Evolutionary conservation across 768 basidiomycete species (phyloP).

Genomic region (Boletus fagicola): DNA sequence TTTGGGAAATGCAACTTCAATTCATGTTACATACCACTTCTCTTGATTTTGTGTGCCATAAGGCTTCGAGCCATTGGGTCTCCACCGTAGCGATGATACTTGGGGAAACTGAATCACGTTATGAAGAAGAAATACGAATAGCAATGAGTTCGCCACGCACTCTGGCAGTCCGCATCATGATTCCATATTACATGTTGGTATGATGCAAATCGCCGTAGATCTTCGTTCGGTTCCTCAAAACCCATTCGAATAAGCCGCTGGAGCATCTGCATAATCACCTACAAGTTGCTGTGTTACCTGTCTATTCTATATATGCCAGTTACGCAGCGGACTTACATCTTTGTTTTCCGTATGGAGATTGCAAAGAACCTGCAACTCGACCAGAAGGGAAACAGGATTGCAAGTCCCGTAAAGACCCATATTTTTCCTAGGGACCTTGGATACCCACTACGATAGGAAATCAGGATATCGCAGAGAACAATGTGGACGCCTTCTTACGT

Average conservation of each 20-base stretch:
- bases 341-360: constrained; percentile 10
- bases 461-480: constrained; percentile 1
- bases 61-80: constrained; percentile 48
- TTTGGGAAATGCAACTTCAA: neutral
- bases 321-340: constrained; percentile 14
- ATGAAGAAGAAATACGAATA: neutral
- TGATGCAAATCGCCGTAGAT: constrained; percentile 46
- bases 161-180: constrained; percentile 34
- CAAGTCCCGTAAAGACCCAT: neutral
- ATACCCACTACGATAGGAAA: constrained; percentile 16
- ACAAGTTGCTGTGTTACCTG: neutral
- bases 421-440: constrained; percentile 3
- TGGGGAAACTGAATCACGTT: constrained; percentile 29
- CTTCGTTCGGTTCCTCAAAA: constrained; percentile 31
- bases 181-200: constrained; percentile 62
- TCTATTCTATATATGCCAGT: neutral
- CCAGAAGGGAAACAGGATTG: constrained; percentile 25
- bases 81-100: constrained; percentile 36
- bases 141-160: constrained; percentile 33
- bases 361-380: constrained; percentile 26
- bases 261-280: constrained; percentile 22
- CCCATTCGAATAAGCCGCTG: constrained; percentile 42
- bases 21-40: constrained; percentile 8
- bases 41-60: constrained; percentile 40
- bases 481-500: constrained; percentile 14